Evolutionary conservation across 1,139 yeast genomes (phyloP).

Genomic region (Candida glucosophila): DNA sequence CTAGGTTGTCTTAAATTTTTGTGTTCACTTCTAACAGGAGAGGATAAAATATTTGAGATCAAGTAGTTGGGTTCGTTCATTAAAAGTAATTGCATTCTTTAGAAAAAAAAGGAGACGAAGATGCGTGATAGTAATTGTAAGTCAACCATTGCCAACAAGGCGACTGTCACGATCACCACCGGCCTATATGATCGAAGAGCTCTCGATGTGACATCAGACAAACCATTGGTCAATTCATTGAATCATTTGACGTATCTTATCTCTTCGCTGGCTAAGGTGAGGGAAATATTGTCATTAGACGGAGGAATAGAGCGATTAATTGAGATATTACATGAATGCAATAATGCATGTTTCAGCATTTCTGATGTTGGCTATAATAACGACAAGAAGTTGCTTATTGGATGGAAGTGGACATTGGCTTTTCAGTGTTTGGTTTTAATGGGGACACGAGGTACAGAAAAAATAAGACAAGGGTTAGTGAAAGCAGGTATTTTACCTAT

Average conservation of each 20-base stretch:
- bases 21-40: too few relatives aligned
- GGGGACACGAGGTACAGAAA: constrained; percentile 89
- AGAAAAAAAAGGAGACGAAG: too few relatives aligned
- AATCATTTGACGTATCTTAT: constrained; percentile 85
- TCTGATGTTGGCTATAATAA: constrained; percentile 32
- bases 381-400: constrained; percentile 50
- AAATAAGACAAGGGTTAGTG: constrained; percentile 75
- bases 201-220: constrained; percentile 79
- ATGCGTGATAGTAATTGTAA: constrained; percentile 93
- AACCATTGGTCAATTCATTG: constrained; percentile 84
- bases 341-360: constrained; percentile 24
- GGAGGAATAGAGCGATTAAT: constrained; percentile 90
- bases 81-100: too few relatives aligned
- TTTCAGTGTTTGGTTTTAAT: constrained; percentile 85
- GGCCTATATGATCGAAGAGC: constrained; percentile 89
- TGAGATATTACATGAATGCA: constrained; percentile 77
- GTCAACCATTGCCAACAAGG: constrained; percentile 70
- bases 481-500: constrained; percentile 89
- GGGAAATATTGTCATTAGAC: constrained; percentile 81
- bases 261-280: constrained; percentile 77
- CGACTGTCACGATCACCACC: constrained; percentile 84
- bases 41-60: too few relatives aligned
- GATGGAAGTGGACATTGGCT: constrained; percentile 97
- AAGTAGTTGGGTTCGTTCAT: too few relatives aligned
- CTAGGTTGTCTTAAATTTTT: too few relatives aligned